These are phyloP conservation scores for Fraxinus platypoda DNA, from an alignment of 305 asterid genomes.

Conservation along the genomic window DNA sequence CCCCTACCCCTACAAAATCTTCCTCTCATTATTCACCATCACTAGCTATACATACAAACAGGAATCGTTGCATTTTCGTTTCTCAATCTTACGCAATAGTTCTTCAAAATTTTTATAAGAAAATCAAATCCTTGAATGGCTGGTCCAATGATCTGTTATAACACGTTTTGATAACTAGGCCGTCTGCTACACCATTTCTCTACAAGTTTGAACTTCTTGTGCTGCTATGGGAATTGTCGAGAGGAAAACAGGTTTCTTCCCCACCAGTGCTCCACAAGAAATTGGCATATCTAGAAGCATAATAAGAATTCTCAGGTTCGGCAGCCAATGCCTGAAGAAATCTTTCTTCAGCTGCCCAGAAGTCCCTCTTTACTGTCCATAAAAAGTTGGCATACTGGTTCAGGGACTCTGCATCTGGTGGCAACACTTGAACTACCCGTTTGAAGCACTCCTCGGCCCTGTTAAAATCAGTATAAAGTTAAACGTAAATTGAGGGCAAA, in stretches of 20 bases:
- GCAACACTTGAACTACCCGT: constrained; percentile 53
- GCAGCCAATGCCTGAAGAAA: constrained; percentile 51
- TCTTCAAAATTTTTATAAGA: background rate
- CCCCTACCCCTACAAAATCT: background rate
- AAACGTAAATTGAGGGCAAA: constrained; percentile 38
- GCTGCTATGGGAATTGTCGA: constrained; percentile 25
- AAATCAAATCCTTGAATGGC: background rate
- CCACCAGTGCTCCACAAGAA: constrained; percentile 90
- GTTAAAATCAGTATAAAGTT: constrained; percentile 23
- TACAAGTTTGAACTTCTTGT: constrained; percentile 15
- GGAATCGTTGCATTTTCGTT: background rate
- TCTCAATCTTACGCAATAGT: background rate
- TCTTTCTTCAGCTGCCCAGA: constrained; percentile 67
- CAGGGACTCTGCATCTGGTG: constrained; percentile 63
- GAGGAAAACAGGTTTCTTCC: constrained; percentile 72
- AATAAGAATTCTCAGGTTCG: constrained; percentile 52
- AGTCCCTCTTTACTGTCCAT: constrained; percentile 53
- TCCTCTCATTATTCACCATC: background rate
- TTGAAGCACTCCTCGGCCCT: constrained; percentile 91
- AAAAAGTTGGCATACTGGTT: constrained; percentile 65
- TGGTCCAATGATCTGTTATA: background rate
- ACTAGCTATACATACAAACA: background rate
- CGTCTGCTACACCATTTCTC: background rate
- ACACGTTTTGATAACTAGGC: background rate
- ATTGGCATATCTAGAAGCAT: constrained; percentile 57